A percentile compares a stretch with the other conserved stretches of the same genome.
phyloP scores from a whole-genome alignment of 768 basidiomycete genomes.

The Pisolithus marmoratus region DNA sequence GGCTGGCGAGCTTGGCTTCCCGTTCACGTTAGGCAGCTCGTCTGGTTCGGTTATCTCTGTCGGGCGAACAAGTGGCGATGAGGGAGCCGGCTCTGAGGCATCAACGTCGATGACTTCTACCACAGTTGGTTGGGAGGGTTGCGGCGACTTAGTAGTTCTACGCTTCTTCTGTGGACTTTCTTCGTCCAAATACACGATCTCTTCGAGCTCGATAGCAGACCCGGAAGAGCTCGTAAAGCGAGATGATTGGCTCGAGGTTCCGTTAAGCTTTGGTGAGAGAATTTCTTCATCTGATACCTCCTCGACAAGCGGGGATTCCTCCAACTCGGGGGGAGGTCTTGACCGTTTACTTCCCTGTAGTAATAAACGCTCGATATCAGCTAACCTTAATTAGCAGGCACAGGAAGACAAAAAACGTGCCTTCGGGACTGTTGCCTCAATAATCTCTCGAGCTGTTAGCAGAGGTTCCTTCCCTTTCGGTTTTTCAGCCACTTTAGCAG shows the following conservation, averaged over 20 bases:
- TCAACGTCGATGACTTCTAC: constrained; percentile 33
- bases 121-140: constrained; percentile 6
- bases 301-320: constrained; percentile 24
- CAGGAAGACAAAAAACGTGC: constrained; percentile 29
- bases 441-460: constrained; percentile 58
- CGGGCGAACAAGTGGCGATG: constrained; percentile 22
- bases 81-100: constrained; percentile 10
- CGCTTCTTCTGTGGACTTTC: constrained; percentile 42
- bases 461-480: constrained; percentile 24
- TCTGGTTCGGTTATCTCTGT: constrained; percentile 39
- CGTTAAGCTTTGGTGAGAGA: constrained; percentile 12
- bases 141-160: constrained; percentile 30
- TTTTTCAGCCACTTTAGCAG: constrained; percentile 31
- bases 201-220: constrained; percentile 26
- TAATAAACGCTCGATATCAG: not conserved
- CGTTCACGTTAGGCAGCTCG: constrained; percentile 11
- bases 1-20: constrained; percentile 6
- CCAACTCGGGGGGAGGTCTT: constrained; percentile 58
- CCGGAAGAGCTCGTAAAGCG: not conserved
- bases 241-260: constrained; percentile 4
- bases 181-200: constrained; percentile 34
- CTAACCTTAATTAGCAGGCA: constrained; percentile 3
- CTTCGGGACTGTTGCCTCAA: constrained; percentile 75
- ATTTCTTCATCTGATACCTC: constrained; percentile 5
- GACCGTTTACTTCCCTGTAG: constrained; percentile 71